These are phyloP conservation scores for Paragyromitra xinjiangensis DNA, from an alignment of 495 filamentous ascomycete species.

Conservation along the genomic window DNA sequence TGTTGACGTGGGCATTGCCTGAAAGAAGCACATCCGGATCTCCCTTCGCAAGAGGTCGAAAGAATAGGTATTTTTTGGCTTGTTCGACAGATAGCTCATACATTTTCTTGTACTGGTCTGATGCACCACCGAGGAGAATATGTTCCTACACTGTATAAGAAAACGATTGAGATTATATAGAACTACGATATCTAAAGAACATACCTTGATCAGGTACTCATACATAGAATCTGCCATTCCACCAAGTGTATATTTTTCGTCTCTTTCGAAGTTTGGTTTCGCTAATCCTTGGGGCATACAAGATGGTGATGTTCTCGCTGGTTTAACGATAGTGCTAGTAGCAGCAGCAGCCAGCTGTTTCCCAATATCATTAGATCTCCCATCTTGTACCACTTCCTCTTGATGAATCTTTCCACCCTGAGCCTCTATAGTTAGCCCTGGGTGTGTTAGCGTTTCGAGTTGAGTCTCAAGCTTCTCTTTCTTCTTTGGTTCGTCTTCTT, in stretches of 20 bases:
- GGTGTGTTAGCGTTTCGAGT: constrained; percentile 1
- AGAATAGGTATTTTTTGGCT: constrained; percentile 79
- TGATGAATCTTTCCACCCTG: constrained; percentile 40
- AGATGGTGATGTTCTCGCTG: constrained; percentile 30
- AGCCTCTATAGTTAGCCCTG: constrained; percentile 27
- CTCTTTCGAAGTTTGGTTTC: constrained; percentile 33
- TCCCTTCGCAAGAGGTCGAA: constrained; percentile 68
- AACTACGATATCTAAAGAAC: constrained; percentile 31
- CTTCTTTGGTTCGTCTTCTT: constrained; percentile 38
- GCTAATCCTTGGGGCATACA: constrained; percentile 47
- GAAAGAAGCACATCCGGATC: constrained; percentile 80
- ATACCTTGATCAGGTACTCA: constrained; percentile 89
- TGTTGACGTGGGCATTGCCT: constrained; percentile 62
- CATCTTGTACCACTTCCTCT: neutral
- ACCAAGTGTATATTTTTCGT: constrained; percentile 73
- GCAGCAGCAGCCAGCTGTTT: constrained; percentile 15
- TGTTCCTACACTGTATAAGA: constrained; percentile 59
- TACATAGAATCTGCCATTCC: constrained; percentile 90
- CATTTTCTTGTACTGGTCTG: constrained; percentile 81
- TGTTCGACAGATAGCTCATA: constrained; percentile 76
- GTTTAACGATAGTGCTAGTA: constrained; percentile 20
- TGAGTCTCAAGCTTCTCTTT: neutral
- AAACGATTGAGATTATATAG: neutral
- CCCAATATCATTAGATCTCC: constrained; percentile 24
- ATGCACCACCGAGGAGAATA: constrained; percentile 80